Evolutionary conservation across 192 early-diverging fungal genomes (phyloP), one percentile per base, ranked within the genome.

Genomic region (Backusella tuberculispora): DNA sequence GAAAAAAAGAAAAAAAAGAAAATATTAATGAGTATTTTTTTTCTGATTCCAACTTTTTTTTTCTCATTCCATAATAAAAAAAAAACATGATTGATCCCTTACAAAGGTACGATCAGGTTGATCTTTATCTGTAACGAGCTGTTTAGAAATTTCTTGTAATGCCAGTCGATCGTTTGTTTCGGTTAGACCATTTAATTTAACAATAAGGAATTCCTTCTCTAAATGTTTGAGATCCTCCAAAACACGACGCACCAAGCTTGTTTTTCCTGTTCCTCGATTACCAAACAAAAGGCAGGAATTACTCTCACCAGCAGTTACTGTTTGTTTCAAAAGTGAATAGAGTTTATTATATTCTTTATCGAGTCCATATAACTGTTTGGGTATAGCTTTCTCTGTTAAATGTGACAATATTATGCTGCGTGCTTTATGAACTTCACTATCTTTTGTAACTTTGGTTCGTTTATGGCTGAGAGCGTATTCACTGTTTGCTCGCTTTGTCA

Each of bases 201-300:
- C 87, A 2, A 87, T 76, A 66, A 89, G 83, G 77, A 95, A 95
- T 17, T 82, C 72, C 15, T 84, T 66, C 6, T 77, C 21, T 17
- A 76, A 81, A 78, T 53, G 66, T 6, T 6, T 0, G 3, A 81
- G 46, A 46, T 73, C 44, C 44, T 80, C 70, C n/a, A 77, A 17
- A 0, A 66, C 79, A 17, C 26, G 64, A 48, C 64, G 56, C 12
- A 78, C 71, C 4, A 91, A 74, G 26, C 83, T 71, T 4, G 91
- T 85, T 65, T 96, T 96, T 37, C 96, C 96, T 46, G 89, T 86
- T 8, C 94, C 94, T 66, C 91, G 83, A 46, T 88, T 90, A 1
- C 97, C 97, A 2, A 96, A 84, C 7, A 99, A 72, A 29, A 99
- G 78, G 29, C 92, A 91, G 0, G 95, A 93, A 76, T 97, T 99